Conservation (phyloP, 306 rosid species). For the Glycine tomentella region DNA sequence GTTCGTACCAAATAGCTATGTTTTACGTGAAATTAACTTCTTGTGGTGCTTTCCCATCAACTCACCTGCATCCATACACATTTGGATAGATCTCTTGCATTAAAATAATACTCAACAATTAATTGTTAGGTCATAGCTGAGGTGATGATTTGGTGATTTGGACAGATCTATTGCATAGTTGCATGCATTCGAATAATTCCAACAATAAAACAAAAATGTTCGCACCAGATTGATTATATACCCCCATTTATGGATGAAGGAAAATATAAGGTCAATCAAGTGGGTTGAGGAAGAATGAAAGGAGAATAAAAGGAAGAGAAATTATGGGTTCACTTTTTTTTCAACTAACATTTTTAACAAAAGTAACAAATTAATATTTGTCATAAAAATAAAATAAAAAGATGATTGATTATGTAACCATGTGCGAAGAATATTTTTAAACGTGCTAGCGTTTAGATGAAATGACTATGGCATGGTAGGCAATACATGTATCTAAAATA, state of each 20-base stretch:
- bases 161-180: neutral
- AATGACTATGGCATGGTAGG: neutral
- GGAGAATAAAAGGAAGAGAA: no score
- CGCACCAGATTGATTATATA: no score
- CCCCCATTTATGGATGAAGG: no score
- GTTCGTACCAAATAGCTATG: neutral
- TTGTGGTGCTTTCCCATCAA: slow-evolving; percentile 1
- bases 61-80: neutral
- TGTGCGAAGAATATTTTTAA: no score
- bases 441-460: neutral
- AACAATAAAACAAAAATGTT: neutral
- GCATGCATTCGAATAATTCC: neutral
- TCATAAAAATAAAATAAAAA: no score
- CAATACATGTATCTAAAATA: neutral
- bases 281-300: no score
- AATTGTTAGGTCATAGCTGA: neutral
- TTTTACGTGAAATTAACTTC: neutral
- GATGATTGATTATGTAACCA: no score
- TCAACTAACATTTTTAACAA: no score
- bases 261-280: no score
- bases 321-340: no score
- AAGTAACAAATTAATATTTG: no score
- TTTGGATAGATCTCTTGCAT: neutral
- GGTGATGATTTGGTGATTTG: neutral
- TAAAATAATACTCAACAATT: neutral